Evolutionary conservation across 2,329 filamentous ascomycete species (phyloP), one percentile per base, ranked within the genome.

Genomic region (Whalleya microplaca): DNA sequence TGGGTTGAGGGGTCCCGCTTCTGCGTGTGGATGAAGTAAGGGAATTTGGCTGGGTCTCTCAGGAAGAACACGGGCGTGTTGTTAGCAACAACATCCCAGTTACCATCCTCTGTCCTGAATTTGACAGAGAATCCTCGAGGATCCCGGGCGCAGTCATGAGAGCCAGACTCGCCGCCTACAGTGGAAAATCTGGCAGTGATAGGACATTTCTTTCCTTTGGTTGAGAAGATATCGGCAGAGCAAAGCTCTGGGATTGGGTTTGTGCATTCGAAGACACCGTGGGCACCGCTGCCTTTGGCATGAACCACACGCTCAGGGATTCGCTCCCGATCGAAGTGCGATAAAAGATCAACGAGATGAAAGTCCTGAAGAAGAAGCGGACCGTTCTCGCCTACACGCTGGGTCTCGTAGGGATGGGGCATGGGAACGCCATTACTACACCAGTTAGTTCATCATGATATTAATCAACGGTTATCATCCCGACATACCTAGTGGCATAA

Each of bases 41-140:
- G 88, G 69, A 90, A 91, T 72, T 91, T 91, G 61, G 85, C 81
- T 0, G 88, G 86, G 60, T 91, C 88, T 51, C 88, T 79, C n/a
- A 91, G 68, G 73, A 92, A 91, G 78, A 91, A 92, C 2, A 90
- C 84, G 0, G 88, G 88, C 0, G 86, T 90, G 69, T 91, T 91
- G 71, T 89, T 89, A 59, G 83, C 84, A 7, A 91, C 87, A 71
- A 87, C 79, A 66, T 90, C 87, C 81, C 84, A 89, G 64, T 90
- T 90, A n/a, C 88, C 88, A 64, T 91, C 84, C 18, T 87, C 84
- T 0, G 88, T 91, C 40, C 86, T 81, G 74, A 92, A 88, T 74
- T 91, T 92, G 61, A 90, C 78, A 1, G 87, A 81, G 66, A 92
- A 91, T 0, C 89, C 89, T 66, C 88, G 79, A 9, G 88, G 88